Evolutionary conservation across 306 rosid species (phyloP), one percentile per base, ranked within the genome.

Genomic region (Cyamopsis tetragonoloba): DNA sequence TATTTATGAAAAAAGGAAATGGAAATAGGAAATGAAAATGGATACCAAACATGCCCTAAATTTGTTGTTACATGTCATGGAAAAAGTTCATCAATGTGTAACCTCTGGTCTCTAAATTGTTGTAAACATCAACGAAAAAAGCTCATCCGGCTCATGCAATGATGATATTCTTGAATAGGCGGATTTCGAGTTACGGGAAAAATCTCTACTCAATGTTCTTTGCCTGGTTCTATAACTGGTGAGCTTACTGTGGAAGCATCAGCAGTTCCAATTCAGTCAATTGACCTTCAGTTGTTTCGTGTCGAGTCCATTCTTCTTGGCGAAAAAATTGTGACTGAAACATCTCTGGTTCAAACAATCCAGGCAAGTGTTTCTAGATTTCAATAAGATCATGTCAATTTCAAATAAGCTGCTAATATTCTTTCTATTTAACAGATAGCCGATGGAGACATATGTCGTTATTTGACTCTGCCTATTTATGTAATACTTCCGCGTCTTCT

Each of bases 181-280:
- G 93, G 98, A 66, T 93, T 93, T 76, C 81, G 91, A 47, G 84
- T 93, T 80, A 72, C 87, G 3, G 98, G 98, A 61, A 93, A 91
- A 82, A 74, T 93, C 64, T 82, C 84, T 18, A 86, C 98, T 24
- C 95, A 81, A 22, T 88, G 96, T 82, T 89, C 89, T 68, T 68
- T 93, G 51, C 68, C 87, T 15, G 83, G 85, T 64, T 88, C 96
- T 43, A 62, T 93, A 37, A 83, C 46, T 46, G 98, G 98, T 53
- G 96, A 89, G 78, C 75, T 92, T 70, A 92, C 88, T 1, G 86
- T 89, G 3, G 96, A 92, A 89, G 75, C 85, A 70, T 87, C 98
- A 20, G 91, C 91, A 4, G 81, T 89, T 78, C 96, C 98, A n/a
- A 84, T 93, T 57, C 53, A 43, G 30, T 84, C 97, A 51, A 88